phyloP scores from a whole-genome alignment of 768 basidiomycete genomes.

The Cantharellus anzutake region DNA sequence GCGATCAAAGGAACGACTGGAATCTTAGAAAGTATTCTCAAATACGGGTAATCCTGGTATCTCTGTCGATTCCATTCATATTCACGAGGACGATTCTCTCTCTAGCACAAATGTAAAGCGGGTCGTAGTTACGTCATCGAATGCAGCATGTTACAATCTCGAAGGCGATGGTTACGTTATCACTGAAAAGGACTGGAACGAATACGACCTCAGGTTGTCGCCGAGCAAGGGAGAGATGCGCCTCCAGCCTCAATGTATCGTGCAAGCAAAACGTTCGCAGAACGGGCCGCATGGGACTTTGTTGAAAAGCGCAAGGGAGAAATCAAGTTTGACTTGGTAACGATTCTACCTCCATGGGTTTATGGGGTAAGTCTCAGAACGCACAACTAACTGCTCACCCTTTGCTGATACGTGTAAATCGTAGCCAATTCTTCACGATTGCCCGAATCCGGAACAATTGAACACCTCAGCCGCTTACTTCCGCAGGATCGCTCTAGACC shows the following conservation, averaged over 20 bases:
- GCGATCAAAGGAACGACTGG: conserved; percentile 20
- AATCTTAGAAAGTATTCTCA: conserved; percentile 15
- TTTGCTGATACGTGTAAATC: background rate
- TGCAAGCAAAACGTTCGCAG: conserved; percentile 17
- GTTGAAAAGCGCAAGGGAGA: conserved; percentile 9
- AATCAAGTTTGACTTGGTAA: conserved; percentile 14
- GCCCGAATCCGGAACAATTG: conserved; percentile 12
- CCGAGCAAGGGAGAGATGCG: conserved; percentile 16
- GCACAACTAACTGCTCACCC: background rate
- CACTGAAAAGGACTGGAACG: conserved; percentile 18
- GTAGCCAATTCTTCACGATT: background rate
- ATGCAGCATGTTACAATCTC: conserved; percentile 10
- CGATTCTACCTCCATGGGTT: conserved; percentile 12
- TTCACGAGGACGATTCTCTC: no score
- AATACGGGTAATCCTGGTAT: conserved; percentile 14
- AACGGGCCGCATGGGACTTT: conserved; percentile 16
- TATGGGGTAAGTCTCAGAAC: background rate
- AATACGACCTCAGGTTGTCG: conserved; percentile 12
- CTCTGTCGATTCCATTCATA: no score
- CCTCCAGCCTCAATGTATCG: conserved; percentile 11
- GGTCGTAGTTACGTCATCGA: conserved; percentile 20
- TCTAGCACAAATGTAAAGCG: conserved; percentile 13
- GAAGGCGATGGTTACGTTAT: conserved; percentile 4
- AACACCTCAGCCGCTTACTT: conserved; percentile 16
- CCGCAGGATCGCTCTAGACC: background rate